Conservation (phyloP, 1,139 yeast genomes). For the Candida sp. region DNA sequence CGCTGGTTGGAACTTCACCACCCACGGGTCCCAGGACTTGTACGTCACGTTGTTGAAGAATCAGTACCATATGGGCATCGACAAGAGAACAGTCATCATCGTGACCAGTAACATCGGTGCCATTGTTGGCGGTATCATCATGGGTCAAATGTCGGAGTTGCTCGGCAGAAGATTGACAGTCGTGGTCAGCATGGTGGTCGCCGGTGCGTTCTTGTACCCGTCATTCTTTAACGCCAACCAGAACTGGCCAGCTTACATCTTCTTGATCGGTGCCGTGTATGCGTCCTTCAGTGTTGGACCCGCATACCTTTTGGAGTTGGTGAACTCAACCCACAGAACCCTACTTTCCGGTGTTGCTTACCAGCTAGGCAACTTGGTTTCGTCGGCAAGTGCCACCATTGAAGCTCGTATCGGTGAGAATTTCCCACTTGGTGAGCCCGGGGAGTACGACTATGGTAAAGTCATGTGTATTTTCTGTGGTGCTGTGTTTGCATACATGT, state of each 20-base stretch:
- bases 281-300: constrained; percentile 47
- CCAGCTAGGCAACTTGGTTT: constrained; percentile 43
- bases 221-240: constrained; percentile 32
- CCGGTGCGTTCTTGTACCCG: constrained; percentile 41
- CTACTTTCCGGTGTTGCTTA: constrained; percentile 42
- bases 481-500: constrained; percentile 35
- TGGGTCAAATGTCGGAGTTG: constrained; percentile 49
- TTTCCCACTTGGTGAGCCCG: constrained; percentile 27
- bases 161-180: constrained; percentile 53
- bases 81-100: constrained; percentile 48
- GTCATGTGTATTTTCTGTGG: constrained; percentile 46
- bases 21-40: constrained; percentile 61
- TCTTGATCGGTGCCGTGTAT: constrained; percentile 32
- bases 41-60: constrained; percentile 51
- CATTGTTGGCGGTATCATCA: constrained; percentile 49
- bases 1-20: constrained; percentile 55
- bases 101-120: constrained; percentile 56
- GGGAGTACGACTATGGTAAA: constrained; percentile 34
- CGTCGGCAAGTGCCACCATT: constrained; percentile 41
- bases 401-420: constrained; percentile 36
- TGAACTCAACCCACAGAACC: constrained; percentile 38
- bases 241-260: constrained; percentile 30
- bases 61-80: constrained; percentile 37
- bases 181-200: constrained; percentile 29
- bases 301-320: constrained; percentile 38